These are phyloP conservation scores for Fusarium sp. DNA, from an alignment of 2,329 filamentous ascomycete species.

Conservation along the genomic window DNA sequence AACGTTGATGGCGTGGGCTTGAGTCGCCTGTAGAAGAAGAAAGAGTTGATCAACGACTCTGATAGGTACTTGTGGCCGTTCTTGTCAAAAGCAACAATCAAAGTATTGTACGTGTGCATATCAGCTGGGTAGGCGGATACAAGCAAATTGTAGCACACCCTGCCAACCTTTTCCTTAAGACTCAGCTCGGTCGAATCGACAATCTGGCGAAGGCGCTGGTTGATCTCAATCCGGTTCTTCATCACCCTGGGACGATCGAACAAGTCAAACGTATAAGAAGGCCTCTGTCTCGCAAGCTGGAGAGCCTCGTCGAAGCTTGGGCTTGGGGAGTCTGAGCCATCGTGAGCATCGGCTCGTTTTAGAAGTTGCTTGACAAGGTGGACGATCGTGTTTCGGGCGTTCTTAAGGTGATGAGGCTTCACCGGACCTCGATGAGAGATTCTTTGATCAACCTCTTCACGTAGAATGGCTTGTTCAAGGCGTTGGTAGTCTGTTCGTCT, in stretches of 20 bases:
- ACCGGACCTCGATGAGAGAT: slow-evolving; percentile 39
- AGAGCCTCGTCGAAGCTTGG: slow-evolving; percentile 48
- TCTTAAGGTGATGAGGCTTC: slow-evolving; percentile 45
- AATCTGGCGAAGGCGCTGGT: slow-evolving; percentile 47
- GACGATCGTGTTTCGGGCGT: slow-evolving; percentile 43
- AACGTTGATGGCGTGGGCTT: slow-evolving; percentile 62
- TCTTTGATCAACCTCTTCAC: slow-evolving; percentile 43
- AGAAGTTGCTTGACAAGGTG: slow-evolving; percentile 48
- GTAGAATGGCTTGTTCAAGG: slow-evolving; percentile 46
- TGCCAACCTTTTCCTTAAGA: slow-evolving; percentile 51
- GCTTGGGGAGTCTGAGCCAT: slow-evolving; percentile 35
- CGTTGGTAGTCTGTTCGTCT: slow-evolving; percentile 46
- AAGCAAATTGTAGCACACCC: slow-evolving; percentile 74
- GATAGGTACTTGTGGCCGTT: slow-evolving; percentile 62
- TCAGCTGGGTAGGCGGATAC: slow-evolving; percentile 70
- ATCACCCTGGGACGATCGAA: slow-evolving; percentile 44
- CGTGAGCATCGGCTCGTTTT: slow-evolving; percentile 42
- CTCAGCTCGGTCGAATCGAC: slow-evolving; percentile 40
- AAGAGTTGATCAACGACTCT: slow-evolving; percentile 63
- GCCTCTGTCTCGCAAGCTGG: slow-evolving; percentile 30
- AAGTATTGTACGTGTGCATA: slow-evolving; percentile 75
- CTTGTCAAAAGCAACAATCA: slow-evolving; percentile 73
- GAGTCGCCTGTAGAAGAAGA: slow-evolving; percentile 57
- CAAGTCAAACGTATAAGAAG: slow-evolving; percentile 45
- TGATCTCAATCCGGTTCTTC: slow-evolving; percentile 45